Evolutionary conservation across 371 early-diverging fungal genomes (phyloP).

Genomic region (Mucor irregularis): DNA sequence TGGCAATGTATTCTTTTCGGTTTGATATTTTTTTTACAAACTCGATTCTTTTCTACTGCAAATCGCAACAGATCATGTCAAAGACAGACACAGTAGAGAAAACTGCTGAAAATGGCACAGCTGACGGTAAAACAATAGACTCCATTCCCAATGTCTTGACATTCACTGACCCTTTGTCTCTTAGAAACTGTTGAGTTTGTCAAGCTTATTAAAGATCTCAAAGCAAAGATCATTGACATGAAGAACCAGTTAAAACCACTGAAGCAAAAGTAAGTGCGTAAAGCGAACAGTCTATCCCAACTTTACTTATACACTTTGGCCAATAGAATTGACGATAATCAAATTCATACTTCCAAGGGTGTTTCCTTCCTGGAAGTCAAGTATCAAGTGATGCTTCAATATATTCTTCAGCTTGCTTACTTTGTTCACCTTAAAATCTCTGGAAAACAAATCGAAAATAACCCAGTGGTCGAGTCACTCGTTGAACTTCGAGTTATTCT

Average conservation of each 20-base stretch:
- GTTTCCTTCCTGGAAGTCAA: constrained; percentile 87
- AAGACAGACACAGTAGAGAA: constrained; percentile 3
- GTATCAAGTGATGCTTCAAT: constrained; percentile 84
- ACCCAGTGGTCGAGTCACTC: constrained; percentile 68
- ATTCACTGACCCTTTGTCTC: neutral
- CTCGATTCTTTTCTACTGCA: too few relatives aligned
- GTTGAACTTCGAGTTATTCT: constrained; percentile 82
- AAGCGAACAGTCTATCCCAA: neutral
- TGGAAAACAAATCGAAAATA: constrained; percentile 65
- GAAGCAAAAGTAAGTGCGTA: constrained; percentile 55
- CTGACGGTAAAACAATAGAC: neutral
- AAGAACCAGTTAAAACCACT: constrained; percentile 55
- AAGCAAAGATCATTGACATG: constrained; percentile 56
- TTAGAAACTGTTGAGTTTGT: constrained; percentile 36
- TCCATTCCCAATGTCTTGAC: neutral
- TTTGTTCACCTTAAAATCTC: constrained; percentile 75
- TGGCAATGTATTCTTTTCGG: too few relatives aligned
- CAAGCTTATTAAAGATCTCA: constrained; percentile 50
- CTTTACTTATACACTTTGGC: neutral
- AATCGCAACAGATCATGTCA: constrained; percentile 14
- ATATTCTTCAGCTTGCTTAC: constrained; percentile 78
- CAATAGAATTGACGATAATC: constrained; percentile 52
- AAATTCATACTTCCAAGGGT: constrained; percentile 75
- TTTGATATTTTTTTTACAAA: too few relatives aligned
- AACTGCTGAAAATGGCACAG: neutral